These are phyloP conservation scores for Isabelozyma rhagii DNA, from an alignment of 805 yeast genomes.

Conservation along the genomic window DNA sequence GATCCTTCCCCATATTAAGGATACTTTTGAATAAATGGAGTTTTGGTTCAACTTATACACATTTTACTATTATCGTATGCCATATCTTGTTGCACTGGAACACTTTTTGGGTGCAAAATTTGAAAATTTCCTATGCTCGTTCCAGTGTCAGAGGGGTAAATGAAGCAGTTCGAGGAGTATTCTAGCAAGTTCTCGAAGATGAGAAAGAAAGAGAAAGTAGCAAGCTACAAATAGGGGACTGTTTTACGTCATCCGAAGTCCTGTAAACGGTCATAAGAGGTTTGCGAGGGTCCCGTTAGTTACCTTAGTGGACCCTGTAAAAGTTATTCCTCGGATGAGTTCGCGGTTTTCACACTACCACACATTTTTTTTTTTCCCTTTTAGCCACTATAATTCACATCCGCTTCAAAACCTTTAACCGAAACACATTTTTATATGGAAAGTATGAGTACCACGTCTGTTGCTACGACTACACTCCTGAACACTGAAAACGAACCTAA, in stretches of 20 bases:
- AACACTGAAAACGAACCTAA: neutral
- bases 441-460: neutral
- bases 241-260: too few relatives aligned
- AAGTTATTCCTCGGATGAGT: neutral
- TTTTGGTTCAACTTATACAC: neutral
- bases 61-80: neutral
- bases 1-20: too few relatives aligned
- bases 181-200: neutral
- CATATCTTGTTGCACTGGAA: neutral
- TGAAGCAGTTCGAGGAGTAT: neutral
- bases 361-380: neutral
- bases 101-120: neutral
- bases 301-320: too few relatives aligned
- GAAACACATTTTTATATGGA: neutral
- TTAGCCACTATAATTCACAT: neutral
- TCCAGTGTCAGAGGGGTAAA: neutral
- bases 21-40: neutral
- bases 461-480: neutral
- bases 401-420: neutral
- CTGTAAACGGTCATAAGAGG: too few relatives aligned
- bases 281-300: too few relatives aligned
- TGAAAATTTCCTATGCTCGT: neutral
- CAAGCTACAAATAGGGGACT: too few relatives aligned
- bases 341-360: neutral
- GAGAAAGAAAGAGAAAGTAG: too few relatives aligned